Percentiles rank a stretch among this genome's conserved stretches.
Evolutionary conservation across 2,329 filamentous ascomycete species (phyloP).

Genomic region (Aspergillus felis): DNA sequence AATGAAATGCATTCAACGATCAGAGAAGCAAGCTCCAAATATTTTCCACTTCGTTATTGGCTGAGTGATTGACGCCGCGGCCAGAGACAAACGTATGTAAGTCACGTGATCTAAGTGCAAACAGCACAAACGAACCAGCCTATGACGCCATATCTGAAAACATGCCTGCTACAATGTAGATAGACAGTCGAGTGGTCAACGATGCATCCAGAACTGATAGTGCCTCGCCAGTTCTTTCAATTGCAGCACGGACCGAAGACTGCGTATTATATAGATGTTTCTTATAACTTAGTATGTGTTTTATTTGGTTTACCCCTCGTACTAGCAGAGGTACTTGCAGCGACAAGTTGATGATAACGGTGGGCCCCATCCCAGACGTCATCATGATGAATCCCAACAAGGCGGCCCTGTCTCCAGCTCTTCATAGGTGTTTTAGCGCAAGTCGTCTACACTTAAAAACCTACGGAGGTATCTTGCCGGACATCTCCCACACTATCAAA

Average conservation of each 20-base stretch:
- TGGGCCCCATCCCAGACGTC: constrained; percentile 19
- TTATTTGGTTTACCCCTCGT: too few relatives aligned
- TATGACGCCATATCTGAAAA: not conserved
- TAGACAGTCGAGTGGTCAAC: not conserved
- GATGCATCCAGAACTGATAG: not conserved
- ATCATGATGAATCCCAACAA: constrained; percentile 26
- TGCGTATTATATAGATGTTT: too few relatives aligned
- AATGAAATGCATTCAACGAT: not conserved
- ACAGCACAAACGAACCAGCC: not conserved
- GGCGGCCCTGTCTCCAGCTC: constrained; percentile 1
- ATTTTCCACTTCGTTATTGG: not conserved
- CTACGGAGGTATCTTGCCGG: not conserved
- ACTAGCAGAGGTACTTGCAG: not conserved
- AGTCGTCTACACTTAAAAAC: not conserved
- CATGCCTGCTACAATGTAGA: not conserved
- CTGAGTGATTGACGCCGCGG: not conserved
- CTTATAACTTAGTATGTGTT: not conserved
- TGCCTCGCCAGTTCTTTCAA: not conserved
- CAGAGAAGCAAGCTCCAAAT: not conserved
- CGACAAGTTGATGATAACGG: constrained; percentile 8
- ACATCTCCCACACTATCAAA: not conserved
- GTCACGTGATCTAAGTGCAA: not conserved
- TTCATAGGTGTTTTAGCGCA: not conserved
- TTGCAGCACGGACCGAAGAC: not conserved
- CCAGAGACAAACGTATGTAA: too few relatives aligned